Evolutionary conservation across 2,329 filamentous ascomycete genomes (phyloP), one percentile per base, ranked within the genome.

Genomic region (Beauveria bassiana): DNA sequence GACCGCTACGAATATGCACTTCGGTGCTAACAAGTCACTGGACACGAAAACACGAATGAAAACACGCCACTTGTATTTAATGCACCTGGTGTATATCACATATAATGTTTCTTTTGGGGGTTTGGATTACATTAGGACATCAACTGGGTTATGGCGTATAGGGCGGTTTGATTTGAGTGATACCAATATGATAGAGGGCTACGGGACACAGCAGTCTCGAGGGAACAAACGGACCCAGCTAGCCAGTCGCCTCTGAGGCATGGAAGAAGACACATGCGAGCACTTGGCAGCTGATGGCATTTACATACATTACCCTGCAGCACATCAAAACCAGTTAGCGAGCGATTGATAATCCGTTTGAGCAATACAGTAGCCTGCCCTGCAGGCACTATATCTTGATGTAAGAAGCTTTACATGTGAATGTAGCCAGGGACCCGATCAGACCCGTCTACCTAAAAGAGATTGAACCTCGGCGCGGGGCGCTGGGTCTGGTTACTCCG

Each of bases 1-100:
- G 65, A 66, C 14, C 59, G 64, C 22, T 61, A 66, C 26, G 65
- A 61, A 4, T 63, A 63, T 34, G 59, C 63, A 24, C 59, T 66
- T n/a, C 64, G 61, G 54, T 66, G 66, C 49, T 67, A 58, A 61
- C 9, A 54, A 49, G n/a, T 52, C 50, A 55, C 50, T 26, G 42
- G 10, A 26, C 31, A 54, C 8, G 28, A 31, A 38, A 28, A 34
- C 42, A 18, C 6, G 20, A 40, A 50, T 24, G 54, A 54, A 43
- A 20, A 59, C 46, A 46, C 49, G 24, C 61, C 61, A 46, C 47
- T 62, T 61, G 24, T 52, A 59, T 61, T 59, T 26, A 31, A 38
- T 53, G 10, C 42, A 47, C 10, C 28, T 42, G 50, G 47, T 40
- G 49, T 12, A 49, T 46, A 49, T 42, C 40, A 62, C 45, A 40